Base-by-base conservation (phyloP, 2,329 filamentous ascomycete species). In the Bertia moriformis region DNA sequence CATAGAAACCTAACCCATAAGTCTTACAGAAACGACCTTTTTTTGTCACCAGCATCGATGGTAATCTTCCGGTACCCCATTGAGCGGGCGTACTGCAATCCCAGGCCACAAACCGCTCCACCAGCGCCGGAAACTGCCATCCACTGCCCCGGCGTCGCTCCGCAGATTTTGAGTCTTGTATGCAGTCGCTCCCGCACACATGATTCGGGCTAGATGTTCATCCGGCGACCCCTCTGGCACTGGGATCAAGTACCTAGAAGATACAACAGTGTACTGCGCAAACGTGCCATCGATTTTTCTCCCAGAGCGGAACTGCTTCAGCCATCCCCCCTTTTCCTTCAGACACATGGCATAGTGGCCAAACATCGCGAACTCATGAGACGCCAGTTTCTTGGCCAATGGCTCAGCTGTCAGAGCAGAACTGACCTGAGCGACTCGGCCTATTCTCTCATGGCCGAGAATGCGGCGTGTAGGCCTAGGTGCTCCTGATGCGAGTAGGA, bases 161-260 rank as follows among this genome's bases (percentile, higher is more conserved):
- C 46, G 20, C 52, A 54, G 1, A 42, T 43, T 44, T 61, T 62
- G 37, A 63, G 58, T 60, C 44, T 59, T 60, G 43, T 63, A 65
- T 1, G 60, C 61, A 1, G 62, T 65, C 1, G 63, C 59, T 0
- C 62, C 62, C 0, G 54, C 61, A 39, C 62, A 66, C 20, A 65
- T 42, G 4, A 64, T 52, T 0, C 62, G 62, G 2, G 59, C 61
- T 0, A 63, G 47, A 3, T 49, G 36, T 37, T 62, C 58, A 35
- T 63, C 60, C 0, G 48, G 41, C 4, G 57, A 36, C 13, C 42
- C 47, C 2, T 54, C 51, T 2, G 58, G 54, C 14, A 60, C 43
- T 13, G 43, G 45, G 5, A 54, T 40, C 0, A 59, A 39, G 39
- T 63, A 63, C 2, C 53, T 47, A 3, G 48, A 48, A 1, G 58